Evolutionary conservation across 2,329 filamentous ascomycete species (phyloP).

Genomic region (Pyricularia grisea): DNA sequence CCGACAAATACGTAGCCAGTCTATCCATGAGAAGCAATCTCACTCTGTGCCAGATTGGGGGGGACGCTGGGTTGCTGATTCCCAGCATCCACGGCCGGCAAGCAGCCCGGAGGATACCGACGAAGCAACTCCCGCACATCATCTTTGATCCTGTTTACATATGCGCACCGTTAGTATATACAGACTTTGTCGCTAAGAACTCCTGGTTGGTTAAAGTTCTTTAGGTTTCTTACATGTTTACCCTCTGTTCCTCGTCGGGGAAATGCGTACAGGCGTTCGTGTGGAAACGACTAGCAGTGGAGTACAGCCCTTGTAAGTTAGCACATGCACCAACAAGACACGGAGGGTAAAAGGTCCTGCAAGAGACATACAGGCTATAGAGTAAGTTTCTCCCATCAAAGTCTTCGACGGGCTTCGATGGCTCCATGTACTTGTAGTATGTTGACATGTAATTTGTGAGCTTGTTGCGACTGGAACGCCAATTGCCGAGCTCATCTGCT

Average conservation of each 20-base stretch:
- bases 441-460: neutral
- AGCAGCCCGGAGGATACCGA: neutral
- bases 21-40: neutral
- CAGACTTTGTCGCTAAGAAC: too few relatives aligned
- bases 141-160: neutral
- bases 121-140: neutral
- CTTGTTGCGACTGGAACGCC: neutral
- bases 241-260: neutral
- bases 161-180: neutral
- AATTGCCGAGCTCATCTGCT: slow-evolving; percentile 2
- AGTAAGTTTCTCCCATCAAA: slow-evolving; percentile 20
- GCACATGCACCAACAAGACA: too few relatives aligned
- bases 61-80: neutral
- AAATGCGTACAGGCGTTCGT: neutral
- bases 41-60: too few relatives aligned
- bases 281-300: slow-evolving; percentile 11
- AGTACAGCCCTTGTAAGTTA: too few relatives aligned
- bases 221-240: neutral
- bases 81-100: neutral
- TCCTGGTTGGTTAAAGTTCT: too few relatives aligned
- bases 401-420: slow-evolving; percentile 18
- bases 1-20: neutral
- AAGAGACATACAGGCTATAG: slow-evolving; percentile 17
- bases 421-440: slow-evolving; percentile 8
- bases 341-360: slow-evolving; percentile 3